Evolutionary conservation across 2,329 filamentous ascomycete species (phyloP).

Genomic region (Trichophyton verrucosum): DNA sequence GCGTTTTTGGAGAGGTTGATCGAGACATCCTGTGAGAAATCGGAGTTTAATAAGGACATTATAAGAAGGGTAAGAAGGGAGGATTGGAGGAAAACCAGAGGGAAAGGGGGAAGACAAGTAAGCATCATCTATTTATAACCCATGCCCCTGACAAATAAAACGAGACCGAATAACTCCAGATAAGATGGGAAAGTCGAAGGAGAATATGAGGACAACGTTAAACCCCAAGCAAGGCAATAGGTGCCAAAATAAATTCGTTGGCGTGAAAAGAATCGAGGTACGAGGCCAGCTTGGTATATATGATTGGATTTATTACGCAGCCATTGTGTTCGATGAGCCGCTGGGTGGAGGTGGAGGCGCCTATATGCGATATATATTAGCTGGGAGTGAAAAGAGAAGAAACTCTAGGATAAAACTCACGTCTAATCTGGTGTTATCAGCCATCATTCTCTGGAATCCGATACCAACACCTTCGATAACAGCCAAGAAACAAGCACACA

Average conservation of each 20-base stretch:
- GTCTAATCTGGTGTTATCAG: conserved; percentile 75
- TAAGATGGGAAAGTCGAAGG: not conserved
- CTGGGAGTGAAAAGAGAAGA: not conserved
- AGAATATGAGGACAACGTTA: not conserved
- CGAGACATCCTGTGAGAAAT: not conserved
- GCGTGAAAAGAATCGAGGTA: not conserved
- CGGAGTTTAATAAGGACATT: conserved; percentile 1
- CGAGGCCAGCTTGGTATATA: not conserved
- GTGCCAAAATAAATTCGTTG: not conserved
- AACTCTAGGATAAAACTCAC: conserved; percentile 26
- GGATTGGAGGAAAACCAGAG: not conserved
- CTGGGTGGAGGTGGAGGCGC: conserved; percentile 3
- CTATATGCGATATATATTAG: not conserved
- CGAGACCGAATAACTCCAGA: conserved; percentile 3
- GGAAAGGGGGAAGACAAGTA: not conserved
- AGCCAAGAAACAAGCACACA: conserved; percentile 82
- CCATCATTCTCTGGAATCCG: conserved; percentile 88
- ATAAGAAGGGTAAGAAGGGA: not conserved
- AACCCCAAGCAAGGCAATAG: not conserved
- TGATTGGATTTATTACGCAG: not conserved
- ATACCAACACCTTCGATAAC: conserved; percentile 98
- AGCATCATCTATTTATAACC: conserved; percentile 1
- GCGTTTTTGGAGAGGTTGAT: not conserved
- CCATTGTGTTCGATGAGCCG: not conserved
- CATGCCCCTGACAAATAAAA: not conserved